Conservation (phyloP, 83 land plant genomes). For the Diphasiastrum complanatum region DNA sequence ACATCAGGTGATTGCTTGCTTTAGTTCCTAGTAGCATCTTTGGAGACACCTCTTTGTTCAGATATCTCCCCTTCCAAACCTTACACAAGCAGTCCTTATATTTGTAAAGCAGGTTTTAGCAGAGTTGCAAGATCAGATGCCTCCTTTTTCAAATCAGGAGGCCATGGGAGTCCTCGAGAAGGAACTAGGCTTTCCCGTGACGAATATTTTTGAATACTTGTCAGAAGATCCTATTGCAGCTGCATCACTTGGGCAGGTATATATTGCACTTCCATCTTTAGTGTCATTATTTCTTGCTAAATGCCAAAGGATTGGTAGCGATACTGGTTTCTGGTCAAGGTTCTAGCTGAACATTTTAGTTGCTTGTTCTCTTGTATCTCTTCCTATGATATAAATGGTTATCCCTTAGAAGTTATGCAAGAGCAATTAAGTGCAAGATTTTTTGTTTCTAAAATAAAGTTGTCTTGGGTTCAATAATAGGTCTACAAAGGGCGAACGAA, state of each 20-base stretch:
- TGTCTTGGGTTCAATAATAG: conserved; percentile 32
- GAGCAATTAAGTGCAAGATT: neutral
- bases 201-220: conserved; percentile 17
- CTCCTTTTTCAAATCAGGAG: conserved; percentile 15
- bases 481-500: conserved; percentile 71
- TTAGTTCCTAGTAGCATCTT: too few relatives aligned
- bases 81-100: neutral
- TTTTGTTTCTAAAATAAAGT: neutral
- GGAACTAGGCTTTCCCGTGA: conserved; percentile 23
- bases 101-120: conserved; percentile 22
- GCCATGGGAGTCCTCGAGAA: conserved; percentile 24
- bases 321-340: too few relatives aligned
- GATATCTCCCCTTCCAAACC: neutral
- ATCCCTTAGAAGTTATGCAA: too few relatives aligned
- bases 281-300: too few relatives aligned
- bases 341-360: too few relatives aligned
- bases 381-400: too few relatives aligned
- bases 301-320: too few relatives aligned
- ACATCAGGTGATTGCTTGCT: too few relatives aligned
- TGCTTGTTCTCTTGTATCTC: too few relatives aligned
- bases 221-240: conserved; percentile 31
- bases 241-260: conserved; percentile 39
- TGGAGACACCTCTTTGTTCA: neutral
- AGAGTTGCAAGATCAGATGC: conserved; percentile 35
- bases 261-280: too few relatives aligned